Percentiles rank a stretch among this genome's conserved stretches.
These are phyloP conservation scores for Vigna hirtella DNA, from an alignment of 306 rosid genomes.

Conservation along the genomic window DNA sequence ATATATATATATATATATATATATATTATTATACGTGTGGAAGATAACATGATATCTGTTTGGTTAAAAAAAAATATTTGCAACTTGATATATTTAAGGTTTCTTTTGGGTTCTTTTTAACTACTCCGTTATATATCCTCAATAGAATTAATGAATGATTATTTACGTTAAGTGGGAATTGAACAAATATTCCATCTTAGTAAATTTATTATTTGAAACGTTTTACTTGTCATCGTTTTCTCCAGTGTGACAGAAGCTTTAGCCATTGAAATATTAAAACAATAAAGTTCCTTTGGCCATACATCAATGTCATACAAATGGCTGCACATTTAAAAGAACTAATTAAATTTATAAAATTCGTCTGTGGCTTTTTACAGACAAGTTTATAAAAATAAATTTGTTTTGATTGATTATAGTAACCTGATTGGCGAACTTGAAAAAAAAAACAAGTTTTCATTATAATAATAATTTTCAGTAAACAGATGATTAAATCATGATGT, in stretches of 20 bases:
- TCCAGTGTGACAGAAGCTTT: not conserved
- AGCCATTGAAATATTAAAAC: too few relatives aligned
- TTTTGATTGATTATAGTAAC: not conserved
- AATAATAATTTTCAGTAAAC: not conserved
- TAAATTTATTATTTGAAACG: not conserved
- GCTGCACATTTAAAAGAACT: not conserved
- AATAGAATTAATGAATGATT: not conserved
- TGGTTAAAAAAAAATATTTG: too few relatives aligned
- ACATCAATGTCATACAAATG: not conserved
- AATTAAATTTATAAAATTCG: not conserved
- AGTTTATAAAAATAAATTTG: not conserved
- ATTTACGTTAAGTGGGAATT: not conserved
- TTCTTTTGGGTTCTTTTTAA: not conserved
- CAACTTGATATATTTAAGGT: conserved; percentile 20
- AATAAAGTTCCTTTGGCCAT: not conserved
- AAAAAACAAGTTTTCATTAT: not conserved
- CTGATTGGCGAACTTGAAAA: too few relatives aligned
- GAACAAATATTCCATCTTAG: not conserved
- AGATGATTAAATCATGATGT: too few relatives aligned
- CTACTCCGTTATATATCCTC: not conserved
- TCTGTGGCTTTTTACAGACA: not conserved
- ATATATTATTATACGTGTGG: not conserved
- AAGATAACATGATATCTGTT: not conserved
- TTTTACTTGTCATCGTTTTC: not conserved
- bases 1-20: too few relatives aligned